Evolutionary conservation across 495 filamentous ascomycete species (phyloP), one percentile per base, ranked within the genome.

Genomic region (Pseudotulostoma volvatum): DNA sequence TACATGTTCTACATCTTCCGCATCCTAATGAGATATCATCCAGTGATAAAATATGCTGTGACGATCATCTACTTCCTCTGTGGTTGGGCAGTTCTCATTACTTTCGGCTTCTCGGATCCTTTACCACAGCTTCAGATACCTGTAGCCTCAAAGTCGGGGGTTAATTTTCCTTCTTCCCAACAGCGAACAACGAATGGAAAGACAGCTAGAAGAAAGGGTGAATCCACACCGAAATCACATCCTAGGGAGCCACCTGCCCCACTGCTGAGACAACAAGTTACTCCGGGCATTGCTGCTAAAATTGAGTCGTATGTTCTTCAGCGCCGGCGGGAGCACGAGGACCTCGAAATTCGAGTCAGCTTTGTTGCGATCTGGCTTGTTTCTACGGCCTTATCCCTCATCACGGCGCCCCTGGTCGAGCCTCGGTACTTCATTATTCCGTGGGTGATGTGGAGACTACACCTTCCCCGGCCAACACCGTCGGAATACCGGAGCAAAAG

Each of bases 1-100:
- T 97, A 93, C 61, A 73, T 90, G 40, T 97, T 97, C 60, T 97
- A 97, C 57, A 66, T 90, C 41, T 96, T 97, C 63, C 79, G 84
- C 0, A 71, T 92, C 44, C 77, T 85, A 8, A 74, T 92, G 38
- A 66, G 72, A 2, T 61, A 63, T 16, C 73, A 84, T 39, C 61
- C 69, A 1, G 54, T 59, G 13, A 51, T 81, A 9, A 76, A 79
- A 23, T 92, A 92, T 51, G 52, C 70, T 11, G 75, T 78, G 2
- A 74, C 76, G 0, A 63, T 74, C 0, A 51, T 75, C 18, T 88
- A 76, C 45, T 67, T 73, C 48, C 46, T 63, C 40, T 78, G 61
- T 57, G 73, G 61, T 18, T 93, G 59, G 76, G 61, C 59, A 19
- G 55, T 63, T 9, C 56, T 77, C n/a, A 61, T 63, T 50, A 70